Evolutionary conservation across 2,329 filamentous ascomycete species (phyloP).

Genomic region (Myriangium duriaei): DNA sequence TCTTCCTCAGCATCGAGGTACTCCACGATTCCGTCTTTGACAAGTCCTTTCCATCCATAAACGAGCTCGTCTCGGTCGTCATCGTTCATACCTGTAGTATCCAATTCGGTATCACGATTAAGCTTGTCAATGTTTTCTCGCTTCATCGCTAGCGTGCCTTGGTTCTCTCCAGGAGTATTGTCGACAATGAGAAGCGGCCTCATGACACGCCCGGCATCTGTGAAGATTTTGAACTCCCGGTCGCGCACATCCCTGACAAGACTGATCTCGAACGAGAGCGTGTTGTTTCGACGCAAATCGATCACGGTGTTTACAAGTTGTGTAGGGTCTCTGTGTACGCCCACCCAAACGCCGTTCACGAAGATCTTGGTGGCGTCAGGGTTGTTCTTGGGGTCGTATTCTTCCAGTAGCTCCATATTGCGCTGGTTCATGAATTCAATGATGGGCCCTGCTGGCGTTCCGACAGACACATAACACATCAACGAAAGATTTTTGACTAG

Average conservation of each 20-base stretch:
- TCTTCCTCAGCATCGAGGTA: constrained; percentile 98
- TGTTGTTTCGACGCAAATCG: constrained; percentile 48
- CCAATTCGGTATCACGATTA: constrained; percentile 57
- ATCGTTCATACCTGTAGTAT: constrained; percentile 43
- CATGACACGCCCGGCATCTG: constrained; percentile 89
- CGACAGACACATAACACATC: constrained; percentile 97
- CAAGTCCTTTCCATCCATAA: constrained; percentile 80
- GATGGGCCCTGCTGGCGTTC: constrained; percentile 79
- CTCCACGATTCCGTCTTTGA: constrained; percentile 76
- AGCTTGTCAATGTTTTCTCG: constrained; percentile 72
- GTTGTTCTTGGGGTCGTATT: constrained; percentile 57
- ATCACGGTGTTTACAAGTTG: constrained; percentile 53
- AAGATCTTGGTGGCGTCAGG: constrained; percentile 96
- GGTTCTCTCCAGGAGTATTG: constrained; percentile 62
- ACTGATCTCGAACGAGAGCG: constrained; percentile 84
- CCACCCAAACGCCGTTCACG: constrained; percentile 96
- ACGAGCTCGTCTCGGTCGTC: constrained; percentile 47
- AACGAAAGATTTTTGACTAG: constrained; percentile 94
- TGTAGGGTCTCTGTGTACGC: constrained; percentile 79
- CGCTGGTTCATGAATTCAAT: constrained; percentile 91
- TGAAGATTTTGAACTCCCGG: constrained; percentile 96
- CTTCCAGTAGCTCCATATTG: constrained; percentile 92
- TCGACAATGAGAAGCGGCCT: constrained; percentile 89
- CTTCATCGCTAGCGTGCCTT: constrained; percentile 67
- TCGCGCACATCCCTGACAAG: constrained; percentile 93